phyloP scores from a whole-genome alignment of 2,329 filamentous ascomycete genomes.

The Pseudohalonectria lignicola region DNA sequence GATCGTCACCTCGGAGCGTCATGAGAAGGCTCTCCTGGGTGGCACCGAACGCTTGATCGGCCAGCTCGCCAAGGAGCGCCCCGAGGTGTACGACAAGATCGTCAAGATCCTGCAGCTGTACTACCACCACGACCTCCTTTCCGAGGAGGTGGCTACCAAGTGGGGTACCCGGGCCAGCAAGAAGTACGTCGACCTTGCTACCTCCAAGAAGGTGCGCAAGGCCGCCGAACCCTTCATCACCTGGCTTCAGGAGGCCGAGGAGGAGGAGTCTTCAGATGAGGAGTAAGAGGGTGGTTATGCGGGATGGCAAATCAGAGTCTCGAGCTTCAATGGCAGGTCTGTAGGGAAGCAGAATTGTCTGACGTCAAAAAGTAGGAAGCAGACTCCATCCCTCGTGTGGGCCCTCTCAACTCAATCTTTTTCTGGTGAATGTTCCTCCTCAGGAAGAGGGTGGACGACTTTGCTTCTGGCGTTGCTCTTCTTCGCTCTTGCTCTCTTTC shows the following conservation, averaged over 20 bases:
- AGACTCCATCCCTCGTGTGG: too few relatives aligned
- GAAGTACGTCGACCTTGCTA: slow-evolving; percentile 87
- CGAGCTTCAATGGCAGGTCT: too few relatives aligned
- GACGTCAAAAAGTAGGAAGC: too few relatives aligned
- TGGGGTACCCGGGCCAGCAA: slow-evolving; percentile 96
- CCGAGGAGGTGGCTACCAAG: slow-evolving; percentile 76
- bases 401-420: too few relatives aligned
- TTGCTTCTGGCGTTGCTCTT: too few relatives aligned
- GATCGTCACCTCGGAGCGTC: slow-evolving; percentile 82
- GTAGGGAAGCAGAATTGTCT: too few relatives aligned
- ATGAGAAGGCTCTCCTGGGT: slow-evolving; percentile 91
- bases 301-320: too few relatives aligned
- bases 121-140: slow-evolving; percentile 83
- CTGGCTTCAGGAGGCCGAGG: slow-evolving; percentile 81
- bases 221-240: slow-evolving; percentile 86
- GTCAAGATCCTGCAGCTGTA: slow-evolving; percentile 81
- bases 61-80: slow-evolving; percentile 59
- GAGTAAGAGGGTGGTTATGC: slow-evolving; percentile 10
- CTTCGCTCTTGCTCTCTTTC: too few relatives aligned
- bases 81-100: slow-evolving; percentile 64
- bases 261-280: slow-evolving; percentile 45
- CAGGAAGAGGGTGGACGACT: too few relatives aligned
- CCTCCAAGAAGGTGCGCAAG: slow-evolving; percentile 92
- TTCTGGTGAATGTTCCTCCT: too few relatives aligned
- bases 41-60: slow-evolving; percentile 88